Evolutionary conservation across 73 alveolate genomes (phyloP).

Genomic region (Paramecium primaurelia): DNA sequence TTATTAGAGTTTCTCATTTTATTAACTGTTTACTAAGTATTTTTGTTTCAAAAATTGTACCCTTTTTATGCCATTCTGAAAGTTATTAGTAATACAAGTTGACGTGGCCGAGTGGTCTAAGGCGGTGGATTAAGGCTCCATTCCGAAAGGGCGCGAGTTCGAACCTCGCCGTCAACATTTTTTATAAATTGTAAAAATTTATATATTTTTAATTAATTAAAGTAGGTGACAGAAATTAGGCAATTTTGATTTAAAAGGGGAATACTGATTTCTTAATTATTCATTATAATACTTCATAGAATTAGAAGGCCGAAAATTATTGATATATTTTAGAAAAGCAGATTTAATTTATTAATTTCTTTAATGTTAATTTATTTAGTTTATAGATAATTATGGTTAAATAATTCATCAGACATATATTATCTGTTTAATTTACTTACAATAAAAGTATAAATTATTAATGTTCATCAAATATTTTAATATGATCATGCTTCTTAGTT

Average conservation of each 20-base stretch:
- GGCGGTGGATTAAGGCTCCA: conserved; percentile 69
- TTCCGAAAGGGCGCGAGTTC: conserved; percentile 71
- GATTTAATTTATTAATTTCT: neutral
- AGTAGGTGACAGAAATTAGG: neutral
- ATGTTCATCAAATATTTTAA: neutral
- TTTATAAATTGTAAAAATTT: neutral
- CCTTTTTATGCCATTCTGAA: neutral
- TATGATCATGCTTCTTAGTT: conserved; percentile 34
- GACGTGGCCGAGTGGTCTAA: conserved; percentile 59
- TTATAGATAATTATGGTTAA: neutral
- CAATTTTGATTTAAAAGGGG: neutral
- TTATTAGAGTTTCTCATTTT: too few species aligned
- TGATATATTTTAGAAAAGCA: too few species aligned
- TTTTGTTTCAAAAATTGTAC: neutral
- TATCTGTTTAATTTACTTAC: neutral
- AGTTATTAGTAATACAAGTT: neutral
- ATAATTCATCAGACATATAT: neutral
- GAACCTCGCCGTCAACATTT: conserved; percentile 62
- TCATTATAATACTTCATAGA: neutral
- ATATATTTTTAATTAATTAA: neutral
- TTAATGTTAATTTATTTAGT: neutral
- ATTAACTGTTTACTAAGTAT: neutral
- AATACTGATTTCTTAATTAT: neutral
- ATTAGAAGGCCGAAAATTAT: too few species aligned
- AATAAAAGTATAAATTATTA: neutral